Base-by-base conservation (phyloP, 2,329 filamentous ascomycete species). In the Verticillium zaregamsianum region DNA sequence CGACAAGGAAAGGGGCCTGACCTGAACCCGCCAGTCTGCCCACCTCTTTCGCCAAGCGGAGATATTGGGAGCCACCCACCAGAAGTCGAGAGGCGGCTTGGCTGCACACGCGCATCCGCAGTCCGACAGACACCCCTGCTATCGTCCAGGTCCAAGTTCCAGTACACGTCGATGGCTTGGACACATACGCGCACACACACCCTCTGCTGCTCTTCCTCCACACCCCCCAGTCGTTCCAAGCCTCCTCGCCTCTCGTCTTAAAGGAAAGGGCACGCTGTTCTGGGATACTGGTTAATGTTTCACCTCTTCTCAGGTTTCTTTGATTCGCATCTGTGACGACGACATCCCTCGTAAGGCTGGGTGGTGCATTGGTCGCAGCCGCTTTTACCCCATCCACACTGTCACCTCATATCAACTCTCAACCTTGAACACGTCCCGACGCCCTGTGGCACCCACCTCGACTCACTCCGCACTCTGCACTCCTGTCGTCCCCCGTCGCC, bases 161-260 rank as follows among this genome's bases (percentile, higher is more conserved):
- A 40, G 37, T 17, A 12, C 37, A 40, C 14, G 37, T 40, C 37
- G 37, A 40, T 15, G 37, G 37, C 37, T 40, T 40, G 37, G 37
- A 40, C 37, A 39, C 45, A 20, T 11, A 25, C 20, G 11, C 45
- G 23, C 45, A 23, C 45, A 52, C 45, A 52, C 45, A 20, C 45
- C 45, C 45, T 45, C 39, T 54, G 39, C 58, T 55, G 45, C 54
- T 63, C 57, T 28, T 57, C 49, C 11, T 66, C 67, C n/a, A 70
- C 64, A 25, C 68, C 67, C 40, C 35, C 31, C 35, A 39, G 25
- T 12, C 20, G n/a, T 52, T 28, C 8, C 45, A 52, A 52, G 45
- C 45, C 45, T 52, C 20, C 20, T 25, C 37, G 12, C 45, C 45
- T 52, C 45, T 11, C 45, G 45, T 52, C 45, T 52, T 52, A 52